Base-by-base conservation (phyloP, 2,329 filamentous ascomycete species). In the Pseudohalonectria lignicola region DNA sequence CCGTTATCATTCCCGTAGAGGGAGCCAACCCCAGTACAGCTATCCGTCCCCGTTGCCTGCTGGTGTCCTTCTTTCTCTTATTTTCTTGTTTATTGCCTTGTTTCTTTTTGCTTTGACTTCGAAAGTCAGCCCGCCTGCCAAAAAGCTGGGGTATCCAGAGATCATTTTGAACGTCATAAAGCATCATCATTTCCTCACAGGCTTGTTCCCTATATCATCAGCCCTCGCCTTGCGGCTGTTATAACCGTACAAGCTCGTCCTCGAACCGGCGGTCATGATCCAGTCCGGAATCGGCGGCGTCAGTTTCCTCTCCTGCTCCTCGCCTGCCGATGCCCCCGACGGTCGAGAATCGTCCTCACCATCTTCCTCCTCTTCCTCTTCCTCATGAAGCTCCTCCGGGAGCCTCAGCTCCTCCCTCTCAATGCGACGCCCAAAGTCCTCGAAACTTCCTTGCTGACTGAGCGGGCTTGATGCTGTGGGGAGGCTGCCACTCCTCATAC, bases 211-310 rank as follows among this genome's bases (percentile, higher is more conserved):
- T n/a, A 41, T 39, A 41, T 41, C 48, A 49, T 17, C 13, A 13
- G 28, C 15, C 28, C 36, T 50, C 50, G 48, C 50, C 52, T 56
- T 63, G 40, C 61, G 59, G 44, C 46, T 61, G 39, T 63, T 57
- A 44, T 70, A 71, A 13, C 60, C 63, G n/a, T 58, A 50, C 46
- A 73, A 55, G 49, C 67, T 74, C 19, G 62, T 63, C 40, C 65
- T 61, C 36, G 63, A 55, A n/a, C 70, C 69, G 1, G 69, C 67
- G 41, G 64, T 68, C 40, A 79, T 53, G 26, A 78, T 67, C 66
- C 73, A 79, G 6, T 76, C 72, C 1, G 75, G 75, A 30, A 79
- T 74, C 2, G 74, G 74, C 10, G 75, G 72, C 9, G 72, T 76
- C 59, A 77, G 63, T 29, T 63, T 64, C 34, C 66, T 58, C 47